phyloP scores from a whole-genome alignment of 768 basidiomycete genomes.

The Gloeostereum incarnatum region DNA sequence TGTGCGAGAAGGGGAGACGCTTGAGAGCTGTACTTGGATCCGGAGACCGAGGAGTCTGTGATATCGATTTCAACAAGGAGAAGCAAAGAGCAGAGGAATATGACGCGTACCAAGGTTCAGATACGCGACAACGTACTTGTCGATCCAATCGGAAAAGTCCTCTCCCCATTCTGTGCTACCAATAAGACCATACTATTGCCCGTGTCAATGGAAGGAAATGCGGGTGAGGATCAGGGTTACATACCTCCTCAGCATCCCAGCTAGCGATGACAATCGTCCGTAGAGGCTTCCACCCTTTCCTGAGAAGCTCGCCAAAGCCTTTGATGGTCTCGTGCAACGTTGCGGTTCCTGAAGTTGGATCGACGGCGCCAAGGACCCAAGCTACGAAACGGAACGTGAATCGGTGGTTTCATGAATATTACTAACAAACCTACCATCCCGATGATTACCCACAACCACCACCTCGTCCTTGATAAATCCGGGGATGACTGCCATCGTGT shows the following conservation, averaged over 20 bases:
- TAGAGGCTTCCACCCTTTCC: conserved; percentile 58
- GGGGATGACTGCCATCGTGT: conserved; percentile 56
- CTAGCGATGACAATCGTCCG: conserved; percentile 68
- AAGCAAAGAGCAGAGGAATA: neutral
- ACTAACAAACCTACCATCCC: conserved; percentile 32
- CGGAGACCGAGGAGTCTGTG: conserved; percentile 43
- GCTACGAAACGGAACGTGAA: conserved; percentile 1
- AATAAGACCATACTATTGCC: conserved; percentile 34
- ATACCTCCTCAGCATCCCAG: conserved; percentile 73
- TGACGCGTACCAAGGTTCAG: conserved; percentile 42
- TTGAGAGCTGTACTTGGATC: conserved; percentile 36
- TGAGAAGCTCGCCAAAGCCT: conserved; percentile 40
- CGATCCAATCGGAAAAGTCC: conserved; percentile 50
- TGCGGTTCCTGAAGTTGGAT: conserved; percentile 50
- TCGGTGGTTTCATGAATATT: neutral
- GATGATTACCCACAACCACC: conserved; percentile 61
- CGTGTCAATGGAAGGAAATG: neutral
- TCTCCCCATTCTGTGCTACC: conserved; percentile 66
- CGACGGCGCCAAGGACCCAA: conserved; percentile 43
- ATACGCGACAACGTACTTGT: conserved; percentile 50
- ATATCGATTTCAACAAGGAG: neutral
- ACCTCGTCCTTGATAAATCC: conserved; percentile 59
- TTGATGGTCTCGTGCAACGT: conserved; percentile 46
- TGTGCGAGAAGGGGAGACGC: conserved; percentile 63
- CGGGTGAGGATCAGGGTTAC: conserved; percentile 2